These are phyloP conservation scores for Saccharomycopsis capsularis DNA, from an alignment of 805 yeast species.

Conservation along the genomic window DNA sequence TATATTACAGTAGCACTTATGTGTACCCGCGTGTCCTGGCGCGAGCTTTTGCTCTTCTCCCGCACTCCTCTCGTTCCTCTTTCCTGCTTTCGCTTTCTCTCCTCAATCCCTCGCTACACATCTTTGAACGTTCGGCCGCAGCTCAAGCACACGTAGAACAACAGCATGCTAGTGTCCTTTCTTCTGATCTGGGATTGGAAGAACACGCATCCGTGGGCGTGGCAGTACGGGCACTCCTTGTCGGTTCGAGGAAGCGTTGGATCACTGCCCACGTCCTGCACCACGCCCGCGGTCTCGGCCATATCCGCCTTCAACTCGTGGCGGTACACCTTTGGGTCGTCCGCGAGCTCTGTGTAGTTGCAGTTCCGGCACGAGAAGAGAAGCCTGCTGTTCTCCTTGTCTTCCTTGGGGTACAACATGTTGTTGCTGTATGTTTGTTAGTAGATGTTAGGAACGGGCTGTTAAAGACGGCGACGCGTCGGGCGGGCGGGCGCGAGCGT, in stretches of 20 bases:
- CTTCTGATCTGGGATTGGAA: conserved; percentile 95
- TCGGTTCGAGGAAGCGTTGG: conserved; percentile 97
- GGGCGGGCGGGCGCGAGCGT: neutral
- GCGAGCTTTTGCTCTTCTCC: too few relatives aligned
- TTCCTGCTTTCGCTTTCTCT: too few relatives aligned
- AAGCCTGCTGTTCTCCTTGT: conserved; percentile 60
- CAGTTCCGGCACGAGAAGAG: conserved; percentile 93
- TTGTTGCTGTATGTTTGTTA: conserved; percentile 54
- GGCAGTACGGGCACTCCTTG: conserved; percentile 87
- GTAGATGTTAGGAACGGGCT: neutral
- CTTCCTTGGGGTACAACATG: conserved; percentile 97
- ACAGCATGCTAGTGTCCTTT: conserved; percentile 90
- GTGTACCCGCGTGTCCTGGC: too few relatives aligned
- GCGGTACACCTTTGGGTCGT: conserved; percentile 78
- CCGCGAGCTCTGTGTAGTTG: conserved; percentile 87
- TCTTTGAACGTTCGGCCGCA: conserved; percentile 34
- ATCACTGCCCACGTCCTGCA: conserved; percentile 54
- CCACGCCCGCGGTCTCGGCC: conserved; percentile 34
- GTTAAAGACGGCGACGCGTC: neutral
- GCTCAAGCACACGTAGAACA: conserved; percentile 84
- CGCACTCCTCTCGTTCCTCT: too few relatives aligned
- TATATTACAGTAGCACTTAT: too few relatives aligned
- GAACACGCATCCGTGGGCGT: conserved; percentile 84
- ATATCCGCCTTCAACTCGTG: conserved; percentile 89
- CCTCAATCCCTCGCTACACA: too few relatives aligned